phyloP scores from a whole-genome alignment of 345 rosid species.

The Angophora floribunda region DNA sequence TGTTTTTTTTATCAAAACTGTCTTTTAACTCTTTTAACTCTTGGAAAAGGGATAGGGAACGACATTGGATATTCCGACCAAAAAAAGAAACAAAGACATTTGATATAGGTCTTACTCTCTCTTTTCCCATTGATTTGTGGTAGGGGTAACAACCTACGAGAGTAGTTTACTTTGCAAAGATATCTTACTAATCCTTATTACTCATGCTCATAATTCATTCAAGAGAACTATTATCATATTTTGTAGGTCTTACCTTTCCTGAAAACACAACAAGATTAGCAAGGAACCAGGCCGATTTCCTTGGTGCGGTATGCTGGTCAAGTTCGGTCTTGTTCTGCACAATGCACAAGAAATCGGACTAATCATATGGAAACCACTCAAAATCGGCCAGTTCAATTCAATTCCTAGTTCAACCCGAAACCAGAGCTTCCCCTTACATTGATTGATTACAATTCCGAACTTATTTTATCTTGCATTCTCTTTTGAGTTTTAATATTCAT shows the following conservation, averaged over 20 bases:
- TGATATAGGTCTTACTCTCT: fast-evolving
- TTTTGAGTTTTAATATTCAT: neutral
- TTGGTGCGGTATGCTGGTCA: neutral
- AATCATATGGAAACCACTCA: neutral
- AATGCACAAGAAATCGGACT: neutral
- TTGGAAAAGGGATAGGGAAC: too few species aligned
- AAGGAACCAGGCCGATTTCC: neutral
- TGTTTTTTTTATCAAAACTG: too few species aligned
- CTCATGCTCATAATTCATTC: neutral
- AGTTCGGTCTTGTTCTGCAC: neutral
- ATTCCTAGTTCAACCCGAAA: neutral
- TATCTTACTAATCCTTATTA: too few species aligned
- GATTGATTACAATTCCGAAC: neutral
- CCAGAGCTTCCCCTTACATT: neutral
- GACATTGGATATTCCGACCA: too few species aligned
- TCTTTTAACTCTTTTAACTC: too few species aligned
- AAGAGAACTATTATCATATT: neutral
- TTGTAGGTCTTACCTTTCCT: neutral
- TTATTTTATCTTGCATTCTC: neutral
- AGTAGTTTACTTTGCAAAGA: too few species aligned
- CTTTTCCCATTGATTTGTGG: too few species aligned
- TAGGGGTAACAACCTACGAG: too few species aligned
- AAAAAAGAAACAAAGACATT: too few species aligned
- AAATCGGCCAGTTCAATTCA: neutral
- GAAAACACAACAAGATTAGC: neutral